Percentiles rank a stretch among this genome's conserved stretches.
These are phyloP conservation scores for Fraxinus latifolia DNA, from an alignment of 305 asterid genomes.

Conservation along the genomic window DNA sequence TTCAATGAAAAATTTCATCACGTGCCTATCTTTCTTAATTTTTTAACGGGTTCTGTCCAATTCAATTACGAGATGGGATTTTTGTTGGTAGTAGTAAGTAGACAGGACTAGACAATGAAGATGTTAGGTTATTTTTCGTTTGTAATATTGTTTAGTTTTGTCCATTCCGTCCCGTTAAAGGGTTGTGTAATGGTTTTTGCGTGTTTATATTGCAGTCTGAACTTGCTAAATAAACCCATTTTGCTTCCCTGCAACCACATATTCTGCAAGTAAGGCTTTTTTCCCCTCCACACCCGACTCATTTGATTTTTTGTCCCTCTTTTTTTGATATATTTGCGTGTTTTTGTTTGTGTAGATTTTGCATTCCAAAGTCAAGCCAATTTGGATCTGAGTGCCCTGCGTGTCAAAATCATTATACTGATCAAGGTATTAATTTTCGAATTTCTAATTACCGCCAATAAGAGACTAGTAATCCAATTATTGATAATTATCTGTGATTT, in stretches of 20 bases:
- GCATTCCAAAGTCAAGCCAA: slow-evolving; percentile 38
- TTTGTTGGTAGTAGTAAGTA: neutral
- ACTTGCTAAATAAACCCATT: slow-evolving; percentile 61
- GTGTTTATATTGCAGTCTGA: slow-evolving; percentile 43
- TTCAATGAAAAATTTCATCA: neutral
- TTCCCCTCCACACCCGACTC: neutral
- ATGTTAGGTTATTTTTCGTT: neutral
- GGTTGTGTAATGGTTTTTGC: neutral
- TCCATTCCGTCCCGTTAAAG: neutral
- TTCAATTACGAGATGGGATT: neutral
- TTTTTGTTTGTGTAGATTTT: slow-evolving; percentile 38
- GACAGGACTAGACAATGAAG: neutral
- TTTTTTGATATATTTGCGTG: neutral
- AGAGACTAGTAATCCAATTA: neutral
- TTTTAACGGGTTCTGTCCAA: neutral
- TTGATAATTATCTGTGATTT: neutral
- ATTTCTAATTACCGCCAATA: neutral
- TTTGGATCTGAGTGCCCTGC: slow-evolving; percentile 55
- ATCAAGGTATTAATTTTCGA: slow-evolving; percentile 39
- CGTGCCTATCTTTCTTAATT: neutral
- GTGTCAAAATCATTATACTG: slow-evolving; percentile 48
- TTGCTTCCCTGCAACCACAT: slow-evolving; percentile 88
- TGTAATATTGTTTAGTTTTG: neutral
- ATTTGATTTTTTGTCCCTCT: neutral
- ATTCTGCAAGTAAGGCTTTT: slow-evolving; percentile 67